These are phyloP conservation scores for Pseudocercospora musae DNA, from an alignment of 2,329 filamentous ascomycete species.

Conservation along the genomic window DNA sequence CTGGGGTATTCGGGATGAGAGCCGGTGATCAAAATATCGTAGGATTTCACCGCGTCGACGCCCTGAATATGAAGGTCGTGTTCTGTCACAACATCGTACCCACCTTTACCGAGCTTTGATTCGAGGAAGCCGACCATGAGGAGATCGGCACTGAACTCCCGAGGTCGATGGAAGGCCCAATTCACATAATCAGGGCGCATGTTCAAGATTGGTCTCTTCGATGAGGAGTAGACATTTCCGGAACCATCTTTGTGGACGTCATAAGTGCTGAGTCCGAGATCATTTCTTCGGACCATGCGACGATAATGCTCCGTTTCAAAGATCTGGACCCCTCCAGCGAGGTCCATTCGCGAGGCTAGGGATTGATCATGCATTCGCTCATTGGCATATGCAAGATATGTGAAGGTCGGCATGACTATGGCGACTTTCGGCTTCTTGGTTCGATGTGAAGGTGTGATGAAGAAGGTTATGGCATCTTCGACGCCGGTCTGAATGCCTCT, in stretches of 20 bases:
- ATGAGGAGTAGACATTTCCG: not conserved
- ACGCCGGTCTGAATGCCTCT: not conserved
- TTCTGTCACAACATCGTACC: constrained; percentile 3
- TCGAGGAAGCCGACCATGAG: constrained; percentile 8
- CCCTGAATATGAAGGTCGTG: constrained; percentile 2
- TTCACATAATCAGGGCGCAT: constrained; percentile 5
- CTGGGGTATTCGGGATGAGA: constrained; percentile 6
- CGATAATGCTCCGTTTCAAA: not conserved
- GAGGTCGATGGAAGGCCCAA: constrained; percentile 4
- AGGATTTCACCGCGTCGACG: not conserved
- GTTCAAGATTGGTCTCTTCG: constrained; percentile 3
- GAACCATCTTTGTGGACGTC: constrained; percentile 5
- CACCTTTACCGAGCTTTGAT: constrained; percentile 1
- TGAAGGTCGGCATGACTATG: constrained; percentile 6
- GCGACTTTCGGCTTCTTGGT: not conserved
- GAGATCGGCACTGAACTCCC: constrained; percentile 2
- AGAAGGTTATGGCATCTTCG: constrained; percentile 1
- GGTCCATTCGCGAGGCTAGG: constrained; percentile 1
- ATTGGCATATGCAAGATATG: constrained; percentile 6
- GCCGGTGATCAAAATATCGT: constrained; percentile 6
- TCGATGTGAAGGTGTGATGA: not conserved
- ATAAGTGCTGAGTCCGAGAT: constrained; percentile 2
- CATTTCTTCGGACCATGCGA: not conserved
- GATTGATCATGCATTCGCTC: constrained; percentile 7
- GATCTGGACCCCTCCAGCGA: constrained; percentile 1